Evolutionary conservation across 2,329 filamentous ascomycete species (phyloP).

Genomic region (Fusarium praegraminearum): DNA sequence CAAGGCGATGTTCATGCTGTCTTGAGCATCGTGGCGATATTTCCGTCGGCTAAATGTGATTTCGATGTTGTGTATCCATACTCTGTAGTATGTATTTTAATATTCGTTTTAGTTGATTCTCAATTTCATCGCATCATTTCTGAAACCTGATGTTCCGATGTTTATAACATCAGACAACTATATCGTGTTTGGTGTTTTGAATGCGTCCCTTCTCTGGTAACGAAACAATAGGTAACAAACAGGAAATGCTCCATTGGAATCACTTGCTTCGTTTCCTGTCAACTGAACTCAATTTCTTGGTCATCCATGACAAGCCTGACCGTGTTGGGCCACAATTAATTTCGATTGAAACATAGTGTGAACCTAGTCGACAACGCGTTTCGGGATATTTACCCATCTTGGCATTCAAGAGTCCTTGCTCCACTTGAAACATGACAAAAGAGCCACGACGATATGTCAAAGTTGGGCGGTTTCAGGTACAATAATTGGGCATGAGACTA

Average conservation of each 20-base stretch:
- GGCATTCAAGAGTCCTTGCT: background rate
- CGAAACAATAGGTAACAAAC: background rate
- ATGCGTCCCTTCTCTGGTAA: background rate
- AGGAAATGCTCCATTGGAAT: background rate
- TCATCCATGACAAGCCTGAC: background rate
- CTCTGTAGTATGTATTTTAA: background rate
- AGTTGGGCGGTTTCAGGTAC: constrained; percentile 17
- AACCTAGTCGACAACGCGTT: background rate
- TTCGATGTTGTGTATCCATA: background rate
- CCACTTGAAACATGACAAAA: constrained; percentile 18
- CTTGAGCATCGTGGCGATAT: background rate
- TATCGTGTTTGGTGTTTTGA: background rate
- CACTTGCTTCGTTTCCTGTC: background rate
- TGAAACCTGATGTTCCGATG: background rate
- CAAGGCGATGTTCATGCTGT: constrained; percentile 15
- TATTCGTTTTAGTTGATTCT: background rate
- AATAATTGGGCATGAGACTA: constrained; percentile 7
- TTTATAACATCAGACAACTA: background rate
- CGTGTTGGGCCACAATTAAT: constrained; percentile 8
- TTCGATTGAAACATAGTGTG: constrained; percentile 15
- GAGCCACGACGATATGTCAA: constrained; percentile 1
- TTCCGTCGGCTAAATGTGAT: background rate
- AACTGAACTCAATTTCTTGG: background rate
- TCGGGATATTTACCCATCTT: constrained; percentile 8
- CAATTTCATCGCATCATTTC: background rate